These are phyloP conservation scores for Tylopilus plumbeoviolaceoides DNA, from an alignment of 768 basidiomycete species.

Conservation along the genomic window DNA sequence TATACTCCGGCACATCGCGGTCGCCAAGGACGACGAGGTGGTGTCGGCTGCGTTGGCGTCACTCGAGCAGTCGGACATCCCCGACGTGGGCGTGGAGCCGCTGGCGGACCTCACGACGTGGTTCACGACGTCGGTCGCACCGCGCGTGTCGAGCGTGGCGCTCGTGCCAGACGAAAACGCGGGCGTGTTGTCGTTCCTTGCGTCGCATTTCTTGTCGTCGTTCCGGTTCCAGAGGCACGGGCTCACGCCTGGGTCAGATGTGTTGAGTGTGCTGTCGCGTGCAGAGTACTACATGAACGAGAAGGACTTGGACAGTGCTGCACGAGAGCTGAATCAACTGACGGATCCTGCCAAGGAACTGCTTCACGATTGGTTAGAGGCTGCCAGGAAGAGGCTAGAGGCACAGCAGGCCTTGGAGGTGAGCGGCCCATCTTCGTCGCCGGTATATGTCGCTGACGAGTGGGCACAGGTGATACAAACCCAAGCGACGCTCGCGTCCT, in stretches of 20 bases:
- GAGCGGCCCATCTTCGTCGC: not conserved
- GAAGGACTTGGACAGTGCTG: conserved; percentile 80
- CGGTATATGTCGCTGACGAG: conserved; percentile 9
- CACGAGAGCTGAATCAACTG: conserved; percentile 89
- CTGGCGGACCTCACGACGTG: conserved; percentile 87
- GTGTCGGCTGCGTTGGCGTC: conserved; percentile 63
- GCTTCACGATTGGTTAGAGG: conserved; percentile 84
- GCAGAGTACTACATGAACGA: conserved; percentile 88
- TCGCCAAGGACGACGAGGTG: conserved; percentile 67
- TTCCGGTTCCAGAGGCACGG: conserved; percentile 81
- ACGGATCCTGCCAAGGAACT: conserved; percentile 74
- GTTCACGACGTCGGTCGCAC: conserved; percentile 81
- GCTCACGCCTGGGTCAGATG: conserved; percentile 68
- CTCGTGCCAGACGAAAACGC: conserved; percentile 90
- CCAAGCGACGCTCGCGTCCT: conserved; percentile 78
- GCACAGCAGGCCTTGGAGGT: conserved; percentile 92
- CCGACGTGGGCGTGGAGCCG: conserved; percentile 81
- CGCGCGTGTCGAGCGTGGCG: conserved; percentile 82
- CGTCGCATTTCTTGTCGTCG: conserved; percentile 70
- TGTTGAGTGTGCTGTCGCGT: conserved; percentile 79
- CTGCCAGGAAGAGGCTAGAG: conserved; percentile 82
- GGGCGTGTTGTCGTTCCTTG: conserved; percentile 81
- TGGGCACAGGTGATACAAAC: conserved; percentile 65
- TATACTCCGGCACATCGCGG: conserved; percentile 69
- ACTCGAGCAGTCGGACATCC: conserved; percentile 66